These are phyloP conservation scores for Psidium guajava DNA, from an alignment of 345 rosid species.

Conservation along the genomic window DNA sequence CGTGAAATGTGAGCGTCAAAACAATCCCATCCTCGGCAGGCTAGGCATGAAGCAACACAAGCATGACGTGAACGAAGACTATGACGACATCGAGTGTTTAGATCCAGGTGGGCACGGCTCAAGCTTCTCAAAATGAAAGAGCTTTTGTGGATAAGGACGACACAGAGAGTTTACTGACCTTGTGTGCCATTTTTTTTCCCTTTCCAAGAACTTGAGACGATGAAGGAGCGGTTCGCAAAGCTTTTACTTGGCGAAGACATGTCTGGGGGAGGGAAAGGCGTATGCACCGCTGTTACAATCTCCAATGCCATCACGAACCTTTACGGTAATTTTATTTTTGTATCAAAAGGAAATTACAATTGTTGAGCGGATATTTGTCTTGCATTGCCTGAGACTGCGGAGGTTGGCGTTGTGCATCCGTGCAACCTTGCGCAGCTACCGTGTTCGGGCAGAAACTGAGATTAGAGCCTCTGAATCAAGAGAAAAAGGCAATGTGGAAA, in stretches of 20 bases:
- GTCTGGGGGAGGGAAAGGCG: constrained; percentile 97
- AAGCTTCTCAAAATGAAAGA: neutral
- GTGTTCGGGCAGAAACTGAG: constrained; percentile 82
- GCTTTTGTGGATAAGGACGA: neutral
- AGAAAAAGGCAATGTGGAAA: constrained; percentile 77
- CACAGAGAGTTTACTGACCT: neutral
- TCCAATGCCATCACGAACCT: constrained; percentile 92
- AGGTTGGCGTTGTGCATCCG: constrained; percentile 21
- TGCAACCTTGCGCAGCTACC: constrained; percentile 43
- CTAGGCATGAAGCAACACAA: constrained; percentile 20
- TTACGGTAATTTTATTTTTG: constrained; percentile 44
- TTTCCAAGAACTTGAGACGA: constrained; percentile 56
- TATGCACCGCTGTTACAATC: constrained; percentile 78
- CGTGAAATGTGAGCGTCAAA: constrained; percentile 10
- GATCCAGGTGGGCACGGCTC: constrained; percentile 35
- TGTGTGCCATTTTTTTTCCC: neutral
- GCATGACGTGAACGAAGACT: constrained; percentile 13
- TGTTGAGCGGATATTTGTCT: neutral
- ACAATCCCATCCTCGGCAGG: constrained; percentile 11
- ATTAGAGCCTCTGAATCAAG: constrained; percentile 70
- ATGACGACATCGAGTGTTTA: constrained; percentile 28
- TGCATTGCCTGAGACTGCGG: neutral
- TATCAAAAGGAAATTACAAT: neutral
- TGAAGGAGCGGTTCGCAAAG: constrained; percentile 91
- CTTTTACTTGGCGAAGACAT: constrained; percentile 92